These are phyloP conservation scores for Yarrowia porcina DNA, from an alignment of 805 yeast genomes.

Conservation along the genomic window DNA sequence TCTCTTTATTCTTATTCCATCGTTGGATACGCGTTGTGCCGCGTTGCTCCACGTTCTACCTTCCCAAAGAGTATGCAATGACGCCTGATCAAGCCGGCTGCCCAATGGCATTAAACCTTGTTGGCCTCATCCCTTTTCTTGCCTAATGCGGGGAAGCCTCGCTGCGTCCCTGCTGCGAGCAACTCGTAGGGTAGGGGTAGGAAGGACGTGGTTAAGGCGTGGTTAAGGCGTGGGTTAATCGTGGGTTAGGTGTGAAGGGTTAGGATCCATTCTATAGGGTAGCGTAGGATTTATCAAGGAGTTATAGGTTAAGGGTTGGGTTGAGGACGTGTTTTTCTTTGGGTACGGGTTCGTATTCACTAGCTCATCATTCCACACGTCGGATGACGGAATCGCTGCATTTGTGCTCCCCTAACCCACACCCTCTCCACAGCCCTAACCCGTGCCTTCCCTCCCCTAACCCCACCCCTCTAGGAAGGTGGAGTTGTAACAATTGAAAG, in stretches of 20 bases:
- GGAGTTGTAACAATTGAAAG: constrained; percentile 4
- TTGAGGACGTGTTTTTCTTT: background rate
- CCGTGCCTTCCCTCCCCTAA: too few relatives aligned
- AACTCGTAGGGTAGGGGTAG: background rate
- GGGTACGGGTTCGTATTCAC: too few relatives aligned
- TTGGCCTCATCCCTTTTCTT: constrained; percentile 16
- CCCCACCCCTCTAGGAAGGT: constrained; percentile 5
- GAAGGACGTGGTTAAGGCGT: background rate
- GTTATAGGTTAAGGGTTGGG: background rate
- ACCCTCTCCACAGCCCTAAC: background rate
- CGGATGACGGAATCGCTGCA: too few relatives aligned
- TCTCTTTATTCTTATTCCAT: too few relatives aligned
- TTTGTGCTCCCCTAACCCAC: background rate
- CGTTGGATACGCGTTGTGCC: background rate
- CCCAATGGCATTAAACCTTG: constrained; percentile 6
- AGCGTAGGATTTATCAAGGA: too few relatives aligned
- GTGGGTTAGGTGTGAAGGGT: too few relatives aligned
- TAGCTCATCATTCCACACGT: too few relatives aligned
- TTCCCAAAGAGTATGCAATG: background rate
- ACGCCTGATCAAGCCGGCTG: background rate
- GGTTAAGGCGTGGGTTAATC: too few relatives aligned
- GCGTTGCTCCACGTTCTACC: too few relatives aligned
- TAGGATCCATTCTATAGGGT: too few relatives aligned
- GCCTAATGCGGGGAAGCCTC: background rate
- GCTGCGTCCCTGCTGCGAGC: background rate